Evolutionary conservation across 495 filamentous ascomycete genomes (phyloP).

Genomic region (Hypoxylon lienhwacheense): DNA sequence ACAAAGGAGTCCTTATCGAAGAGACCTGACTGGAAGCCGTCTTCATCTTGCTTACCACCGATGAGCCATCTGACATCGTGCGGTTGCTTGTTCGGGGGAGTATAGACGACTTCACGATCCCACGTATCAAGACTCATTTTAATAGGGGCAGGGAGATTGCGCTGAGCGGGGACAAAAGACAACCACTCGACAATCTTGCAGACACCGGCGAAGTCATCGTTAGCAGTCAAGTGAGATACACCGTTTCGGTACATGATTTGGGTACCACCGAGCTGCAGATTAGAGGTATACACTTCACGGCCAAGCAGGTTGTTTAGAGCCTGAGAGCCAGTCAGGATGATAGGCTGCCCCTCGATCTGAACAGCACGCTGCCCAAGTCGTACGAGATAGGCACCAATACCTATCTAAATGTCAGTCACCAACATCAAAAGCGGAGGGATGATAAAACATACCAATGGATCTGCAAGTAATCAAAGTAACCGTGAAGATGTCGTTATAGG

Average conservation of each 20-base stretch:
- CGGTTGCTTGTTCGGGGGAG: conserved; percentile 80
- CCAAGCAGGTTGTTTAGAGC: conserved; percentile 98
- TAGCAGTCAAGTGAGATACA: conserved; percentile 97
- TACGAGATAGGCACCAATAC: conserved; percentile 98
- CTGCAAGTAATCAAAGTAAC: conserved; percentile 97
- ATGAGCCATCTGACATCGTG: conserved; percentile 96
- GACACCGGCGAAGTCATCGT: conserved; percentile 96
- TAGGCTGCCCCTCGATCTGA: conserved; percentile 98
- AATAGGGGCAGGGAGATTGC: conserved; percentile 84
- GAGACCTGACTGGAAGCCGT: conserved; percentile 81
- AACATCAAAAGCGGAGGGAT: not conserved
- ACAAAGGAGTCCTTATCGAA: conserved; percentile 97
- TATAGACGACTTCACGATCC: conserved; percentile 89
- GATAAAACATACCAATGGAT: conserved; percentile 70
- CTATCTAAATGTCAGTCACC: conserved; percentile 43
- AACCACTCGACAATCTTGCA: conserved; percentile 98
- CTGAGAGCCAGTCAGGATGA: conserved; percentile 96
- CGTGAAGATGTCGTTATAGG: conserved; percentile 99
- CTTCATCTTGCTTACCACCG: conserved; percentile 82
- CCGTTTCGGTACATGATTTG: conserved; percentile 99
- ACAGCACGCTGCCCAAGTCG: conserved; percentile 97
- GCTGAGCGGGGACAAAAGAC: conserved; percentile 93
- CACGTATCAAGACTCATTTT: conserved; percentile 80
- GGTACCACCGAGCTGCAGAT: conserved; percentile 96
- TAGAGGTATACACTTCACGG: conserved; percentile 97